Percentiles rank a stretch among this genome's conserved stretches.
These are phyloP conservation scores for Talaromyces sp. DNA, from an alignment of 2,329 filamentous ascomycete species.

Conservation along the genomic window DNA sequence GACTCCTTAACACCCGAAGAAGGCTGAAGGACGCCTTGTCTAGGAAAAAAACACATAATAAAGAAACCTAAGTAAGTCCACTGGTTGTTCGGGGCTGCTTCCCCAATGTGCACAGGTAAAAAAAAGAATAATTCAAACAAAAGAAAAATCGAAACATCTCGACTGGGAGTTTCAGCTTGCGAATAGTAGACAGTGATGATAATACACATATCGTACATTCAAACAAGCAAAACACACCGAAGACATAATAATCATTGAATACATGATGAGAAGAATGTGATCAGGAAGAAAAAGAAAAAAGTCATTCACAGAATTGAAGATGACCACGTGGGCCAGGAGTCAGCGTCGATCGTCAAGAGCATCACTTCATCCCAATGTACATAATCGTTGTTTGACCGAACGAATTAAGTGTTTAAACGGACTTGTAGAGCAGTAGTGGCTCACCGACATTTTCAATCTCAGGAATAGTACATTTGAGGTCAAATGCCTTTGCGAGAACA, in stretches of 20 bases:
- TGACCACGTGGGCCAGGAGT: slow-evolving; percentile 16
- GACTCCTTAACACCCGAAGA: slow-evolving; percentile 26
- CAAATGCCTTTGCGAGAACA: slow-evolving; percentile 96
- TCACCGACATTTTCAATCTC: slow-evolving; percentile 99
- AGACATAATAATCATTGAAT: slow-evolving; percentile 22
- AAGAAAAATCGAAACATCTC: slow-evolving; percentile 6
- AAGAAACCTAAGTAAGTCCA: slow-evolving; percentile 21
- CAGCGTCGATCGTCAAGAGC: slow-evolving; percentile 35
- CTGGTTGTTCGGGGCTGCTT: slow-evolving; percentile 9
- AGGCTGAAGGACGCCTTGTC: slow-evolving; percentile 14
- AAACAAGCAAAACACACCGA: background rate
- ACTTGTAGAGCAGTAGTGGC: slow-evolving; percentile 88
- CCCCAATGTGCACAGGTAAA: slow-evolving; percentile 14
- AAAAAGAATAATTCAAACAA: slow-evolving; percentile 7
- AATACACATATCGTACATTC: background rate
- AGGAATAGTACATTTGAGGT: slow-evolving; percentile 97
- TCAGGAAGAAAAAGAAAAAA: slow-evolving; percentile 9
- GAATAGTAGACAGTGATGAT: background rate
- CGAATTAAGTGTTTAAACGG: slow-evolving; percentile 27
- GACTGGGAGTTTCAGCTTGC: background rate
- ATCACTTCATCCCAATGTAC: slow-evolving; percentile 41
- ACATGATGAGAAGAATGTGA: slow-evolving; percentile 17
- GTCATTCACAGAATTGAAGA: slow-evolving; percentile 15
- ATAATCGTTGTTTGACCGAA: slow-evolving; percentile 29
- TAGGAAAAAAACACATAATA: slow-evolving; percentile 21